phyloP scores from a whole-genome alignment of 2,329 filamentous ascomycete genomes.

The Cryphonectria radicalis region DNA sequence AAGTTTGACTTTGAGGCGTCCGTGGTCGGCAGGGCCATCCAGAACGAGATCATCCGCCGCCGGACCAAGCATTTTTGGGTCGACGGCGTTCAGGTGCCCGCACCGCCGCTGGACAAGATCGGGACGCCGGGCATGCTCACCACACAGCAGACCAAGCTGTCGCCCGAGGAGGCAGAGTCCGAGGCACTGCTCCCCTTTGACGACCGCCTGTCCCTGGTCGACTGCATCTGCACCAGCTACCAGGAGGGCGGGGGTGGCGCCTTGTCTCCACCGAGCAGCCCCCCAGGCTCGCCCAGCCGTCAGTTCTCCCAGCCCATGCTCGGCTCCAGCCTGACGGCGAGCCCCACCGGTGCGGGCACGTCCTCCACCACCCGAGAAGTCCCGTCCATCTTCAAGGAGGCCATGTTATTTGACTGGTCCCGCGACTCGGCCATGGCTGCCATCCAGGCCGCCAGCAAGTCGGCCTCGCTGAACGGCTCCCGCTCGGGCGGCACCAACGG shows the following conservation, averaged over 20 bases:
- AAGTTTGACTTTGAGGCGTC: slow-evolving; percentile 77
- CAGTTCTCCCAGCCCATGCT: slow-evolving; percentile 66
- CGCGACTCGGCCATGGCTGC: slow-evolving; percentile 72
- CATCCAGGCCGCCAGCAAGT: slow-evolving; percentile 70
- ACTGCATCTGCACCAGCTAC: slow-evolving; percentile 75
- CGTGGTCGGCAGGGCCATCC: slow-evolving; percentile 70
- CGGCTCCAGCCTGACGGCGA: slow-evolving; percentile 49
- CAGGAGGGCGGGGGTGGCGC: slow-evolving; percentile 51
- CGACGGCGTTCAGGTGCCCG: slow-evolving; percentile 72
- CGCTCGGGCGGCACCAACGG: slow-evolving; percentile 65
- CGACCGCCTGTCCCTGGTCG: slow-evolving; percentile 71
- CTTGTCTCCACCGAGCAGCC: slow-evolving; percentile 69
- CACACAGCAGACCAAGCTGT: slow-evolving; percentile 50
- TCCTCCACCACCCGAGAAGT: slow-evolving; percentile 56
- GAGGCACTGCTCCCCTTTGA: slow-evolving; percentile 77
- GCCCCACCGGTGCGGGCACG: slow-evolving; percentile 32
- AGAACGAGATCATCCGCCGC: slow-evolving; percentile 75
- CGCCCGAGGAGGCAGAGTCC: slow-evolving; percentile 59
- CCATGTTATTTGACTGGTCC: slow-evolving; percentile 81
- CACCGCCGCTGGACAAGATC: slow-evolving; percentile 66
- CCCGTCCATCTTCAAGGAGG: slow-evolving; percentile 69
- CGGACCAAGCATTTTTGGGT: slow-evolving; percentile 80
- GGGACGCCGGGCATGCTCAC: slow-evolving; percentile 53
- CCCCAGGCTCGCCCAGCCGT: slow-evolving; percentile 70
- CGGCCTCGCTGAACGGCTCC: slow-evolving; percentile 77